Percentiles rank a stretch among this genome's conserved stretches.
These are phyloP conservation scores for Euphorbia peplus DNA, from an alignment of 345 rosid genomes.

Conservation along the genomic window DNA sequence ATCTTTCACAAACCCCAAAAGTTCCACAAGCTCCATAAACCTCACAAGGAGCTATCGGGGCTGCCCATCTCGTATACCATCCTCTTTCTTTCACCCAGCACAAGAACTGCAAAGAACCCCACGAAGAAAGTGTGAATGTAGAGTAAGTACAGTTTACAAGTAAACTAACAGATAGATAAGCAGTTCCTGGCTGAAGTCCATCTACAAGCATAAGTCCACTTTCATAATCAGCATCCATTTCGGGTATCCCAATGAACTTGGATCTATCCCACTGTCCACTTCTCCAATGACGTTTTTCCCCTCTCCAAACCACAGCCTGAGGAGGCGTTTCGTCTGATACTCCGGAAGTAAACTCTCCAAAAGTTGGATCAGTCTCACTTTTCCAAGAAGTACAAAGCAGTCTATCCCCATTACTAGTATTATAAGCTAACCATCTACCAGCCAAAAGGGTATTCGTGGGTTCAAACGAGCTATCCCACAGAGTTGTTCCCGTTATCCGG, in stretches of 20 bases:
- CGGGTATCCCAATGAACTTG: constrained; percentile 11
- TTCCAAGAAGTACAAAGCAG: background rate
- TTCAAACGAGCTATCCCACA: constrained; percentile 5
- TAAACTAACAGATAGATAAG: background rate
- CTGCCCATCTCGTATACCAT: constrained; percentile 15
- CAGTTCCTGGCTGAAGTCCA: constrained; percentile 9
- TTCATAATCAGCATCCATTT: constrained; percentile 13
- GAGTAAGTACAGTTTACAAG: constrained; percentile 16
- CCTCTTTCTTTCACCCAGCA: constrained; percentile 6
- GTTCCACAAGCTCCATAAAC: constrained; percentile 48
- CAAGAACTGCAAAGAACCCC: background rate
- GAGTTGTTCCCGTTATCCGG: background rate
- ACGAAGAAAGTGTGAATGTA: background rate
- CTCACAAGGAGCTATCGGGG: constrained; percentile 31
- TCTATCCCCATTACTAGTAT: constrained; percentile 1
- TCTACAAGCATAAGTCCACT: constrained; percentile 11
- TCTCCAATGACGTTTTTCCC: constrained; percentile 14
- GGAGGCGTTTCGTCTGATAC: background rate
- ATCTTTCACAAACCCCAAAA: constrained; percentile 34
- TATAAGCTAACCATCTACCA: constrained; percentile 5
- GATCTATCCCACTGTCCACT: constrained; percentile 12
- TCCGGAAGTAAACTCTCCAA: background rate
- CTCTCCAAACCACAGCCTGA: constrained; percentile 5
- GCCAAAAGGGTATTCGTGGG: constrained; percentile 8
- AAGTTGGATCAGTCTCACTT: constrained; percentile 6